Evolutionary conservation across 2,329 filamentous ascomycete species (phyloP).

Genomic region (Cercospora sp.): DNA sequence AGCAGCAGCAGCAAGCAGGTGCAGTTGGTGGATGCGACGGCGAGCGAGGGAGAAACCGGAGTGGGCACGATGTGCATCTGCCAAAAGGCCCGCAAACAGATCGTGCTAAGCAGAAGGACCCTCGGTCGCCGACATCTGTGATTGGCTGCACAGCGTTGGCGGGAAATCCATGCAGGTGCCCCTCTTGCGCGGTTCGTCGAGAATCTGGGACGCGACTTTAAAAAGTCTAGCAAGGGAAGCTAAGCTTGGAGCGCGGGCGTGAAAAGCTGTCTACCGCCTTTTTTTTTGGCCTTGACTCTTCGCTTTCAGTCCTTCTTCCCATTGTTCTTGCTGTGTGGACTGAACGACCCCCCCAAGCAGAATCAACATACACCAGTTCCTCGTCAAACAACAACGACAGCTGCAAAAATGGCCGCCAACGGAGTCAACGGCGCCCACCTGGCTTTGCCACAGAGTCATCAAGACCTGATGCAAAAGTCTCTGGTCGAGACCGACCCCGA

Average conservation of each 20-base stretch:
- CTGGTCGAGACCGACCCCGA: constrained; percentile 89
- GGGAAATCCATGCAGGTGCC: constrained; percentile 1
- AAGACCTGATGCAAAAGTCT: constrained; percentile 89
- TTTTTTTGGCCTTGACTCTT: background rate
- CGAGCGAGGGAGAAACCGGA: constrained; percentile 5
- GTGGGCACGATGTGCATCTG: background rate
- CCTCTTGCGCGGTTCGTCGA: background rate
- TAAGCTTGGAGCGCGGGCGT: background rate
- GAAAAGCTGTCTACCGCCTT: background rate
- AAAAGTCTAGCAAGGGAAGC: background rate
- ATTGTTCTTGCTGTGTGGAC: background rate
- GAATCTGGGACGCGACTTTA: background rate
- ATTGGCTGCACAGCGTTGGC: background rate
- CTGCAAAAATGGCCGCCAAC: constrained; percentile 32
- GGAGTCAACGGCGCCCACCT: constrained; percentile 37
- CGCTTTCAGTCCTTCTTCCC: background rate
- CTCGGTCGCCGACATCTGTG: background rate
- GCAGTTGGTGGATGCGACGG: background rate
- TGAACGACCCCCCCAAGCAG: background rate
- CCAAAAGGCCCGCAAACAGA: background rate
- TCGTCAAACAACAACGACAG: background rate
- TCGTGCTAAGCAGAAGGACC: background rate
- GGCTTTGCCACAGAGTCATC: constrained; percentile 66
- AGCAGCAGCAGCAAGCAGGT: background rate
- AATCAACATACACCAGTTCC: background rate